A percentile compares a stretch with the other conserved stretches of the same genome.
These are phyloP conservation scores for Nitzschia sp. DNA, from an alignment of 108 stramenopile species.

Conservation along the genomic window DNA sequence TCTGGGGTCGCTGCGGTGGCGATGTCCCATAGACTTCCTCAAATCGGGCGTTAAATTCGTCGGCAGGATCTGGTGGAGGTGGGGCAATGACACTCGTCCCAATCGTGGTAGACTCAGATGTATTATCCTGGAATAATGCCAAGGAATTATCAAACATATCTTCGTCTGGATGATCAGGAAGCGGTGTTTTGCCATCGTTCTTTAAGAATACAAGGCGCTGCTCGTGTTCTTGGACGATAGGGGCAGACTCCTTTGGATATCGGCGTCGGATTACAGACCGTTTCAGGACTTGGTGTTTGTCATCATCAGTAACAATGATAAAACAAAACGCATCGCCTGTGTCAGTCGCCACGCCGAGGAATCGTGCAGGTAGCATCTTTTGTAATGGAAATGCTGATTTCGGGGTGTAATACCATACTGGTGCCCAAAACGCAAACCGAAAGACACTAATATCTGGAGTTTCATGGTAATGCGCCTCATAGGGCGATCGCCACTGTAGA, in stretches of 20 bases:
- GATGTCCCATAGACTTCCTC: no score
- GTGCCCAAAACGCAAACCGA: slow-evolving; percentile 4
- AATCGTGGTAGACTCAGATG: no score
- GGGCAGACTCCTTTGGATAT: not conserved
- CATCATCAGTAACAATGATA: not conserved
- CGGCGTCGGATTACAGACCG: not conserved
- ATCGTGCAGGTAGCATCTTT: not conserved
- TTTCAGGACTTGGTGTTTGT: not conserved
- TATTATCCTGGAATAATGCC: no score
- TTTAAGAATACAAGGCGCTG: not conserved
- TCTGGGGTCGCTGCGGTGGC: no score
- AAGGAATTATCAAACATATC: not conserved
- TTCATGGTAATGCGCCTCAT: not conserved
- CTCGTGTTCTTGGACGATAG: not conserved
- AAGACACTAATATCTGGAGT: not conserved
- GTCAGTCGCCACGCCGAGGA: slow-evolving; percentile 7
- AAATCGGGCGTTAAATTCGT: no score
- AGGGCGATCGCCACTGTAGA: no score
- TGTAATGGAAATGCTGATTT: not conserved
- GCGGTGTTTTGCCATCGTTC: not conserved
- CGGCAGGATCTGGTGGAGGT: not conserved
- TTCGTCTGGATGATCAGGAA: not conserved
- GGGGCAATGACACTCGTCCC: no score
- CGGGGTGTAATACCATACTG: slow-evolving; percentile 3
- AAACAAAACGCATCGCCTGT: slow-evolving; percentile 3